Percentiles rank a stretch among this genome's conserved stretches.
phyloP scores from a whole-genome alignment of 73 alveolate species.

The Tetrahymena thermophila region DNA sequence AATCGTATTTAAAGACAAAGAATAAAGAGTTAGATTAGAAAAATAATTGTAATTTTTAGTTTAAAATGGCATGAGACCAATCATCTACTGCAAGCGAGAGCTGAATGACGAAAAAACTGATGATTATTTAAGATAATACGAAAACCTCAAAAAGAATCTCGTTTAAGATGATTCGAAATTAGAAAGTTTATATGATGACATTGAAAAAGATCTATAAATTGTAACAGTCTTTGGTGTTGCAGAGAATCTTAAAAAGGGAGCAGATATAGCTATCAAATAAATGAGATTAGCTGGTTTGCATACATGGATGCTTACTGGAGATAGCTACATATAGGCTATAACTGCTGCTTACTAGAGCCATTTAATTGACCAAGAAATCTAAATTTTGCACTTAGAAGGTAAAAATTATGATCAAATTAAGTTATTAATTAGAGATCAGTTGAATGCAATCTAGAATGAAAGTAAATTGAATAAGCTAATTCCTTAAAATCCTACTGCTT shows the following conservation, averaged over 20 bases:
- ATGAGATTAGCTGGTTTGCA: not conserved
- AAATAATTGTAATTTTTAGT: not conserved
- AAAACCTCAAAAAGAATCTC: not conserved
- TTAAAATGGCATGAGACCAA: not conserved
- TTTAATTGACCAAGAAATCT: not conserved
- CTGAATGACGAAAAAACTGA: not conserved
- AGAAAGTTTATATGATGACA: not conserved
- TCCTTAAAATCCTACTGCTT: not conserved
- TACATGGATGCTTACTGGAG: not conserved
- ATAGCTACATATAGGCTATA: not conserved
- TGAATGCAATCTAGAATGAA: not conserved
- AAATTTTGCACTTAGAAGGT: not conserved
- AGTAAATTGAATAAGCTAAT: not conserved
- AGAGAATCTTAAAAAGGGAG: not conserved
- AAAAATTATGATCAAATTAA: not conserved
- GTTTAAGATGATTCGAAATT: not conserved
- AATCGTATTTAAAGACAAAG: not conserved
- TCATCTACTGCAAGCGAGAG: not conserved
- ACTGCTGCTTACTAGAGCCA: not conserved
- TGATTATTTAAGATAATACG: not conserved
- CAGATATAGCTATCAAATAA: not conserved
- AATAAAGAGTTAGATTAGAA: not conserved
- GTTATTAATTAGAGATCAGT: not conserved
- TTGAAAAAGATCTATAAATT: not conserved
- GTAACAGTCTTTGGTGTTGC: not conserved